phyloP scores from a whole-genome alignment of 2,329 filamentous ascomycete species.

The Amylocarpus encephaloides region DNA sequence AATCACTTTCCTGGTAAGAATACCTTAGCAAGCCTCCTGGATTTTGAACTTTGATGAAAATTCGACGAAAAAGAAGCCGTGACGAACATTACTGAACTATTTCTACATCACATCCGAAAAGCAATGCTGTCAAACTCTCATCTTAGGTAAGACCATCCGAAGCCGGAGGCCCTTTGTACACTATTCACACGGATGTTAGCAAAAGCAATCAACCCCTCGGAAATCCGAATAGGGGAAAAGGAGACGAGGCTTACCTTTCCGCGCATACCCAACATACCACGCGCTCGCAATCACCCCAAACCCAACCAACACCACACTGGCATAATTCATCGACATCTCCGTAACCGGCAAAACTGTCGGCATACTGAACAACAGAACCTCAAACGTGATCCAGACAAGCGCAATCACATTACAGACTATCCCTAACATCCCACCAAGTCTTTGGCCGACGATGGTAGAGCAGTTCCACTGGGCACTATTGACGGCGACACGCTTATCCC shows the following conservation, averaged over 20 bases:
- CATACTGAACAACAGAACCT: constrained; percentile 59
- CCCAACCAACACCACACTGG: constrained; percentile 46
- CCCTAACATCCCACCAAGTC: too few species aligned
- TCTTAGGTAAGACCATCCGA: constrained; percentile 16
- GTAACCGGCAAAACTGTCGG: constrained; percentile 53
- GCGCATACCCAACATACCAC: constrained; percentile 46
- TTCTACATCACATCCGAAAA: too few species aligned
- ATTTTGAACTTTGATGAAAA: too few species aligned
- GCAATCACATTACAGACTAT: constrained; percentile 48
- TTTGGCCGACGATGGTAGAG: constrained; percentile 42
- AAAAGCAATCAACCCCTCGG: neutral
- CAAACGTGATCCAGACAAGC: constrained; percentile 50
- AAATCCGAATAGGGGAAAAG: neutral
- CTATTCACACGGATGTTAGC: constrained; percentile 3
- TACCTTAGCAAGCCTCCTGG: too few species aligned
- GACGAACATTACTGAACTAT: too few species aligned
- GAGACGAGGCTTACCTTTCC: constrained; percentile 39
- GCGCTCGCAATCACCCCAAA: constrained; percentile 44
- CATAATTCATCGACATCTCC: constrained; percentile 49
- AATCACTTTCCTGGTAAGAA: too few species aligned
- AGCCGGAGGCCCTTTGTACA: constrained; percentile 21
- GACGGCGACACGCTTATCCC: constrained; percentile 46
- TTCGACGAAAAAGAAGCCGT: too few species aligned
- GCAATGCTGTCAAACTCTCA: too few species aligned
- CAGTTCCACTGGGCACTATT: constrained; percentile 51